Percentiles rank a stretch among this genome's conserved stretches.
Evolutionary conservation across 1,139 yeast species (phyloP).

Genomic region (Yamadazyma diospyri): DNA sequence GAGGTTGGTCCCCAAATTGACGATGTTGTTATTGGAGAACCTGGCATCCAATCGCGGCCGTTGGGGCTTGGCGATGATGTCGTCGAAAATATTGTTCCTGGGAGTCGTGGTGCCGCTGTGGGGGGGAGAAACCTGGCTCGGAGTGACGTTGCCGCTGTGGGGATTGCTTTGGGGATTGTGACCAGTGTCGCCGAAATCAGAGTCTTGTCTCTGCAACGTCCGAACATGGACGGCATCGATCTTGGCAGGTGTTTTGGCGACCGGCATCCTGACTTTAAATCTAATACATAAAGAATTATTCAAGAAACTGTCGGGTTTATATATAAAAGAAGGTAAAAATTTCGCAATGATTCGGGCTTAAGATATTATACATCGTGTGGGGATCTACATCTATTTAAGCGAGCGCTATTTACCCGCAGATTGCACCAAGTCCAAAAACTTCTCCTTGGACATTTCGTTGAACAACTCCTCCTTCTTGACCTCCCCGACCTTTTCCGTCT

Average conservation of each 20-base stretch:
- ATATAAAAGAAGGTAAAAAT: too few species aligned
- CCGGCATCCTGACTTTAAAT: too few species aligned
- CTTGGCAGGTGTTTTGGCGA: neutral
- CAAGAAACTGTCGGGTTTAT: too few species aligned
- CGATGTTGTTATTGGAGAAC: constrained; percentile 13
- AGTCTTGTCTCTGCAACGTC: constrained; percentile 11
- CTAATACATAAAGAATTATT: too few species aligned
- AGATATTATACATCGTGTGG: too few species aligned
- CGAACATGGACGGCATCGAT: constrained; percentile 10
- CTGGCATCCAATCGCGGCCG: constrained; percentile 14
- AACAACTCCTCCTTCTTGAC: constrained; percentile 57
- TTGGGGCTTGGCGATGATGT: constrained; percentile 7
- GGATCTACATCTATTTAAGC: too few species aligned
- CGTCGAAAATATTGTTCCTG: neutral
- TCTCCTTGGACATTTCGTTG: constrained; percentile 83
- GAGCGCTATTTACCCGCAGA: constrained; percentile 59
- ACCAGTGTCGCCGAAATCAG: constrained; percentile 3
- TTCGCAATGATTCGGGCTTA: too few species aligned
- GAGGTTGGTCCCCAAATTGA: constrained; percentile 7
- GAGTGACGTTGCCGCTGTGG: neutral
- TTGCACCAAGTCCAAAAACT: constrained; percentile 82
- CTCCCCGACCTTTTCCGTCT: constrained; percentile 36
- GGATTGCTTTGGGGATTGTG: neutral
- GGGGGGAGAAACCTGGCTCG: neutral
- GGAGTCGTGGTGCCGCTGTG: neutral